A percentile compares a stretch with the other conserved stretches of the same genome.
Conservation (phyloP, 2,329 filamentous ascomycete genomes). For the Penicillium decumbens region DNA sequence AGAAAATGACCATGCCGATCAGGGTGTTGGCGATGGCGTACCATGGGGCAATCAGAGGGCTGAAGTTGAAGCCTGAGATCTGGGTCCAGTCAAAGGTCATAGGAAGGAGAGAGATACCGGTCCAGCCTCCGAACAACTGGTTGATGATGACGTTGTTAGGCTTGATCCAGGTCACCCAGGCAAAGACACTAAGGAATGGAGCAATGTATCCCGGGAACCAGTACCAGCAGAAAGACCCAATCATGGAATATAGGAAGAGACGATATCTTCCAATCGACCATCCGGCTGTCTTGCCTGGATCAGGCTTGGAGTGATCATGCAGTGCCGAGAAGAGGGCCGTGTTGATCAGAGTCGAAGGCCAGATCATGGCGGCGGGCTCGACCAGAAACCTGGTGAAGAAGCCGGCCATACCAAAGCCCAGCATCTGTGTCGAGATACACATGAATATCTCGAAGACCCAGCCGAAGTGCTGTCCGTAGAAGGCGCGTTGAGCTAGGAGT, state of each 20-base stretch:
- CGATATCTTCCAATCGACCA: slow-evolving; percentile 63
- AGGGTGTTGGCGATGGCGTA: slow-evolving; percentile 69
- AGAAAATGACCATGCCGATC: slow-evolving; percentile 63
- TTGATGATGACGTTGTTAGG: slow-evolving; percentile 66
- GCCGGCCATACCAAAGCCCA: slow-evolving; percentile 66
- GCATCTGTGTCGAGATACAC: slow-evolving; percentile 63
- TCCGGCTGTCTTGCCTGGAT: slow-evolving; percentile 56
- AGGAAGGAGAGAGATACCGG: slow-evolving; percentile 19
- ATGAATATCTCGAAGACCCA: slow-evolving; percentile 63
- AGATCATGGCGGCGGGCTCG: slow-evolving; percentile 63
- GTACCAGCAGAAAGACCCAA: slow-evolving; percentile 60
- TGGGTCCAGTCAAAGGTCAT: slow-evolving; percentile 67
- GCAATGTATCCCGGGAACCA: slow-evolving; percentile 67
- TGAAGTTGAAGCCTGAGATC: slow-evolving; percentile 63
- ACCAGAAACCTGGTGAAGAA: slow-evolving; percentile 62
- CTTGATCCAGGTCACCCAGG: slow-evolving; percentile 67
- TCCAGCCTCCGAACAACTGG: slow-evolving; percentile 43
- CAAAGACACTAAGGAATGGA: slow-evolving; percentile 65
- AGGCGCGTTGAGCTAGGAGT: slow-evolving; percentile 64
- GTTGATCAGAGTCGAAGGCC: slow-evolving; percentile 64
- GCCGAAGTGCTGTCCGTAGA: slow-evolving; percentile 67
- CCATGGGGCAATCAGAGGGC: slow-evolving; percentile 67
- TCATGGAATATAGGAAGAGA: slow-evolving; percentile 59
- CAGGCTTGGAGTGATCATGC: slow-evolving; percentile 58
- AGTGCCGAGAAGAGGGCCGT: slow-evolving; percentile 67